Base-by-base conservation (phyloP, 805 yeast genomes). In the Sugiyamaella smithiae region DNA sequence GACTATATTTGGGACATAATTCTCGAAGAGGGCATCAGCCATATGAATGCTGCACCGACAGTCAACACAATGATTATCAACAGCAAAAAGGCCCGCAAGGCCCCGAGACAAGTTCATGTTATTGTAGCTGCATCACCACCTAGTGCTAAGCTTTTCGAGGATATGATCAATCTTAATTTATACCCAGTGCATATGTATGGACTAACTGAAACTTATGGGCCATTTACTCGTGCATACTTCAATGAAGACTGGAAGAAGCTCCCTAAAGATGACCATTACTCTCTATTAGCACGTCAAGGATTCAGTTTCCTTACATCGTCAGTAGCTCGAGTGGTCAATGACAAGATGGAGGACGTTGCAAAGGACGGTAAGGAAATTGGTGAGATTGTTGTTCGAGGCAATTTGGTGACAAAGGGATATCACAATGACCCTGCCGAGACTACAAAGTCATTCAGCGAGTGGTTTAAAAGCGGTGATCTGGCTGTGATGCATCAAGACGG, bases 61-160 rank as follows among this genome's bases (percentile, higher is more conserved):
- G 70, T 66, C 49, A 66, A 65, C 46, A 56, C 60, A 28, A 61
- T 65, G 61, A 48, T 66, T 7, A 56, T 65, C 41, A 63, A 59
- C 51, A 55, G 60, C 44, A 56, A 62, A 16, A 49, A 54, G 37
- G 70, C 70, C 14, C 40, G 40, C 24, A 52, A 50, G n/a, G 54
- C 65, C 6, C 49, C 57, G 8, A 53, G 57, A 23, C 52, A 49
- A 12, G 67, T 65, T 5, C 46, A 57, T 23, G 70, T 66, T 33
- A 61, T 63, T 14, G 70, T 66, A 6, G 70, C 70, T 11, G 70
- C 70, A 5, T 58, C 70, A 7, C 69, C 70, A n/a, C 70, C 70
- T 3, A 54, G 62, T 3, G 64, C 68, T 3, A 56, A 63, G 8
- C 56, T 66, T 23, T 65, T 66, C 51, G 55, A 62, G 52, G 60